phyloP scores from a whole-genome alignment of 768 basidiomycete species.

The Pleurotus platypus region DNA sequence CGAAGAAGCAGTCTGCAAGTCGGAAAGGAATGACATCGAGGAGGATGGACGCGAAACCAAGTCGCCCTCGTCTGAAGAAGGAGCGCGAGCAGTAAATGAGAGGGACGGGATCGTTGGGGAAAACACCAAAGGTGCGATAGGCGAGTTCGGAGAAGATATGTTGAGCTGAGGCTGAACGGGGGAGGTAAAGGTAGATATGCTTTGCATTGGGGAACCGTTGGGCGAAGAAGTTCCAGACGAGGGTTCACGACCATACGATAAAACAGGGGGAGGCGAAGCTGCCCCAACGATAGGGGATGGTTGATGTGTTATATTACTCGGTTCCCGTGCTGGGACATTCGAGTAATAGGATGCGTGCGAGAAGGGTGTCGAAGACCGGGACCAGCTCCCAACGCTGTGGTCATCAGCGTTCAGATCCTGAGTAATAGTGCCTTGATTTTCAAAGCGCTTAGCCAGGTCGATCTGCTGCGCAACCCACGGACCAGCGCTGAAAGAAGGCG shows the following conservation, averaged over 20 bases:
- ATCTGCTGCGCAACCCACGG: conserved; percentile 8
- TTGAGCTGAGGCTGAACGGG: not conserved
- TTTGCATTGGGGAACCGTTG: not conserved
- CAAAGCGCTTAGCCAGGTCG: conserved; percentile 2
- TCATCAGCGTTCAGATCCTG: not conserved
- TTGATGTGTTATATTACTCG: not conserved
- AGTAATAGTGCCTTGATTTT: not conserved
- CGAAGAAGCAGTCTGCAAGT: not conserved
- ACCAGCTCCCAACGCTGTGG: not conserved
- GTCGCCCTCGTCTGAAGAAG: conserved; percentile 1
- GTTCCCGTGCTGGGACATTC: not conserved
- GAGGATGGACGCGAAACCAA: conserved; percentile 1
- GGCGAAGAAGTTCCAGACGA: not conserved
- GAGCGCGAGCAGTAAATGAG: not conserved
- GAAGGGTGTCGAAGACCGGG: conserved; percentile 1
- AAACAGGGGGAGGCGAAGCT: not conserved
- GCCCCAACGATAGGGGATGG: not conserved
- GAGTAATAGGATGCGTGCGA: not conserved
- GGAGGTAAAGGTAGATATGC: not conserved
- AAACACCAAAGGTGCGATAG: not conserved
- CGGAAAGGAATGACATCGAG: conserved; percentile 3
- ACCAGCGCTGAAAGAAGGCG: not conserved
- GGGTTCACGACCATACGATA: not conserved
- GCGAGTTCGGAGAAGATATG: not conserved
- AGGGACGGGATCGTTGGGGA: not conserved